Percentiles rank a stretch among this genome's conserved stretches.
Evolutionary conservation across 2,329 filamentous ascomycete genomes (phyloP).

Genomic region (Cladophialophora bantiana): DNA sequence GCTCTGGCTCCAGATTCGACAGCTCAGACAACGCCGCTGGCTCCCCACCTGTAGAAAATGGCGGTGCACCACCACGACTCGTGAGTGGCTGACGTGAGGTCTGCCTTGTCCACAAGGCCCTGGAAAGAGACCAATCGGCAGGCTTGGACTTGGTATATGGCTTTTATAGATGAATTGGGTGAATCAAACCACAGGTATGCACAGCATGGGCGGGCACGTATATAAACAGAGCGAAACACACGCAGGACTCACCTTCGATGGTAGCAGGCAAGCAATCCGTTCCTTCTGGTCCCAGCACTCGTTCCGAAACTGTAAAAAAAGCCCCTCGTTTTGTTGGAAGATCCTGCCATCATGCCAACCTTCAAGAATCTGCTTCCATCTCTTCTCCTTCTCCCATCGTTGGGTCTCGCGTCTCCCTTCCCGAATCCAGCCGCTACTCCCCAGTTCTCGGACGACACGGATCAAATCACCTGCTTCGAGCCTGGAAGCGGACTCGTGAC

Average conservation of each 20-base stretch:
- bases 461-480: conserved; percentile 21
- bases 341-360: conserved; percentile 7
- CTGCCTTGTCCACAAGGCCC: conserved; percentile 11
- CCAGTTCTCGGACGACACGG: conserved; percentile 10
- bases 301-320: neutral
- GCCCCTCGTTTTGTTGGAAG: neutral
- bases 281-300: neutral
- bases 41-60: conserved; percentile 13
- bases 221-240: neutral
- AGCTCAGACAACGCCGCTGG: neutral
- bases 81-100: conserved; percentile 24
- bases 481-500: conserved; percentile 12
- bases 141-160: neutral
- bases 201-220: neutral
- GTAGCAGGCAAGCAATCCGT: neutral
- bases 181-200: neutral
- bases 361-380: conserved; percentile 8
- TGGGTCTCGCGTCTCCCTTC: conserved; percentile 1
- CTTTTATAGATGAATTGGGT: neutral
- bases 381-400: conserved; percentile 13
- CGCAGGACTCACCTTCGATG: neutral
- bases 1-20: neutral
- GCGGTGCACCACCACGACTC: conserved; percentile 2
- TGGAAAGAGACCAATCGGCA: neutral
- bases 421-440: neutral